Conservation (phyloP, 306 rosid species). For the Benincasa hispida region DNA sequence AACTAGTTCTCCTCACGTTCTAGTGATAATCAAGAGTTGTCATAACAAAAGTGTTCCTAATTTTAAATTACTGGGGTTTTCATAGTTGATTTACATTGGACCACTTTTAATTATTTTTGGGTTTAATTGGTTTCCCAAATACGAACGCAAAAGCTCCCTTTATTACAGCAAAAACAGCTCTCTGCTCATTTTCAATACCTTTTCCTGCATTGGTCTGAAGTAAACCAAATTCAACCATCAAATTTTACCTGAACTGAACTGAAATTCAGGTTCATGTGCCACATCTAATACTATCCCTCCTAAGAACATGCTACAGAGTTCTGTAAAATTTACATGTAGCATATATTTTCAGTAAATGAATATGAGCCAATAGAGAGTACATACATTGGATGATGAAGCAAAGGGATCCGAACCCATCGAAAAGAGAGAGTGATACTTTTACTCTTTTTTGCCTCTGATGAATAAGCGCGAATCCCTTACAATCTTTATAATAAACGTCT, state of each 20-base stretch:
- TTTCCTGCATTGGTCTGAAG: not conserved
- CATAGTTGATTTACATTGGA: not conserved
- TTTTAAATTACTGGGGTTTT: no score
- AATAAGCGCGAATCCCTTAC: no score
- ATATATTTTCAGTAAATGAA: not conserved
- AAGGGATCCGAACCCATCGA: not conserved
- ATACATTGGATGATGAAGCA: not conserved
- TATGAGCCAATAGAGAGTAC: not conserved
- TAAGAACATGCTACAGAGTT: not conserved
- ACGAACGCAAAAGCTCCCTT: not conserved
- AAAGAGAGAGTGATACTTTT: not conserved
- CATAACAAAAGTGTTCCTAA: no score
- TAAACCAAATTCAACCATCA: not conserved
- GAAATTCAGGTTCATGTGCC: not conserved
- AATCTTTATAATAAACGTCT: no score
- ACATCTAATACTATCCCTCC: not conserved
- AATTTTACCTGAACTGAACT: not conserved
- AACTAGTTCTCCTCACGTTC: no score
- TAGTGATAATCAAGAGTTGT: no score
- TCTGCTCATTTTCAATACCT: not conserved
- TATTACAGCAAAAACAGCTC: not conserved
- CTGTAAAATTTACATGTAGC: not conserved
- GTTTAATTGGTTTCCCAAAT: not conserved
- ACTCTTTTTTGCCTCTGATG: not conserved
- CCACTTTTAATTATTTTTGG: not conserved